Conservation (phyloP, 2,329 filamentous ascomycete species). For the Shiraia bambusicola region DNA sequence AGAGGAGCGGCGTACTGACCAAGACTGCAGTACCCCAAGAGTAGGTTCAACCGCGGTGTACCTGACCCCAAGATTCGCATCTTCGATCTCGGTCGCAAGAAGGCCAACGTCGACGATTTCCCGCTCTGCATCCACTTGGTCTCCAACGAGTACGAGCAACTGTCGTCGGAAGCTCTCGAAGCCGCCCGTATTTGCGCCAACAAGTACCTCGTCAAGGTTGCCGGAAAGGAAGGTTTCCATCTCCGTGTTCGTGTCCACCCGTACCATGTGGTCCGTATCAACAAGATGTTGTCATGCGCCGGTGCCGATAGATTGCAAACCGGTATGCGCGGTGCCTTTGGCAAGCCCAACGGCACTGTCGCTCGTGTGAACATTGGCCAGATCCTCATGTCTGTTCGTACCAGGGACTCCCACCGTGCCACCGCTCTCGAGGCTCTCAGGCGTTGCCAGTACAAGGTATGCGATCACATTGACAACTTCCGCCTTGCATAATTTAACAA, state of each 20-base stretch:
- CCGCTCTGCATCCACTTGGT: slow-evolving; percentile 96
- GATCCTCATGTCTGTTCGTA: slow-evolving; percentile 96
- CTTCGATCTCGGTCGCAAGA: slow-evolving; percentile 99
- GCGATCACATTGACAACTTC: not conserved
- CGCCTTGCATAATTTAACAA: slow-evolving; percentile 5
- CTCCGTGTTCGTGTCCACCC: slow-evolving; percentile 84
- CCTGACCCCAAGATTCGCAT: slow-evolving; percentile 81
- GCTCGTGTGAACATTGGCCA: slow-evolving; percentile 99
- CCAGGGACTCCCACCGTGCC: slow-evolving; percentile 89
- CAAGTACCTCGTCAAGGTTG: slow-evolving; percentile 79
- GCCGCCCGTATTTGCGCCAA: slow-evolving; percentile 99
- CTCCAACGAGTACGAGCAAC: slow-evolving; percentile 99
- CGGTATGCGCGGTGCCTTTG: slow-evolving; percentile 99
- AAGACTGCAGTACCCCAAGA: slow-evolving; percentile 91
- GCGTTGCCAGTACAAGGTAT: slow-evolving; percentile 94
- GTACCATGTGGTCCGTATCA: slow-evolving; percentile 99
- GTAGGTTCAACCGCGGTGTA: slow-evolving; percentile 99
- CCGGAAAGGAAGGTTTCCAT: slow-evolving; percentile 72
- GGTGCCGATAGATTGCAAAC: slow-evolving; percentile 99
- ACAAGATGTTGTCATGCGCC: slow-evolving; percentile 99
- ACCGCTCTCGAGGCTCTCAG: slow-evolving; percentile 97
- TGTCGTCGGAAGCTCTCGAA: slow-evolving; percentile 99
- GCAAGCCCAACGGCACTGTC: slow-evolving; percentile 98
- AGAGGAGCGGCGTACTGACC: slow-evolving; percentile 27
- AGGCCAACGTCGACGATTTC: slow-evolving; percentile 98